A percentile compares a stretch with the other conserved stretches of the same genome.
These are phyloP conservation scores for Trypanosoma brucei DNA, from an alignment of 208 protist species.

Conservation along the genomic window DNA sequence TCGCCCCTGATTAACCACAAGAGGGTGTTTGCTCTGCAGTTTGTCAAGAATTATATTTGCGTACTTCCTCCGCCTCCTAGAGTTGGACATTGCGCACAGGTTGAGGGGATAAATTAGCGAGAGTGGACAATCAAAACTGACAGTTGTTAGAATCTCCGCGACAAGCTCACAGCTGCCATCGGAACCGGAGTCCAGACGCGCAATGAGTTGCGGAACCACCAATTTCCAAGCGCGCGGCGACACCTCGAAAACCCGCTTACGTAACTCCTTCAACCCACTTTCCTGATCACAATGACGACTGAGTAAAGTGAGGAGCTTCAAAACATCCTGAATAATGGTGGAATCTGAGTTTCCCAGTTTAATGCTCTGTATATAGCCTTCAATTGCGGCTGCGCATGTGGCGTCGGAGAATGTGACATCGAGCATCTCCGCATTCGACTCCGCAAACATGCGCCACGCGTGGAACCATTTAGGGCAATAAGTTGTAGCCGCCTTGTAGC, in stretches of 20 bases:
- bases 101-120: slow-evolving; percentile 98
- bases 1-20: slow-evolving; percentile 88
- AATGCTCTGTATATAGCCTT: slow-evolving; percentile 83
- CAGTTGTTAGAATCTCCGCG: slow-evolving; percentile 88
- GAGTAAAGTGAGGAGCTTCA: slow-evolving; percentile 98
- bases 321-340: slow-evolving; percentile 94
- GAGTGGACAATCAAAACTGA: slow-evolving; percentile 97
- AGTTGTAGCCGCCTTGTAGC: slow-evolving; percentile 67
- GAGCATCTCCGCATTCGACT: slow-evolving; percentile 66
- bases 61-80: slow-evolving; percentile 63
- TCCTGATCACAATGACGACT: slow-evolving; percentile 88
- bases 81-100: slow-evolving; percentile 91
- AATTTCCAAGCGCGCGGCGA: slow-evolving; percentile 97
- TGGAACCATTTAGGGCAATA: slow-evolving; percentile 83
- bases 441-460: slow-evolving; percentile 80
- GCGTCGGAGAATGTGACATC: slow-evolving; percentile 33
- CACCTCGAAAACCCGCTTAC: slow-evolving; percentile 90
- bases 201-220: slow-evolving; percentile 98
- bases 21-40: slow-evolving; percentile 57
- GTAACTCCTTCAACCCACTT: slow-evolving; percentile 73
- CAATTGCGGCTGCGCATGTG: slow-evolving; percentile 69
- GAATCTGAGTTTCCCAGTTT: slow-evolving; percentile 71
- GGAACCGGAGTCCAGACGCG: slow-evolving; percentile 92
- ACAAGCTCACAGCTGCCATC: slow-evolving; percentile 91
- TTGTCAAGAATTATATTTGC: slow-evolving; percentile 70